Evolutionary conservation across 306 rosid genomes (phyloP), one percentile per base, ranked within the genome.

Genomic region (Pterocarpus macrocarpus): DNA sequence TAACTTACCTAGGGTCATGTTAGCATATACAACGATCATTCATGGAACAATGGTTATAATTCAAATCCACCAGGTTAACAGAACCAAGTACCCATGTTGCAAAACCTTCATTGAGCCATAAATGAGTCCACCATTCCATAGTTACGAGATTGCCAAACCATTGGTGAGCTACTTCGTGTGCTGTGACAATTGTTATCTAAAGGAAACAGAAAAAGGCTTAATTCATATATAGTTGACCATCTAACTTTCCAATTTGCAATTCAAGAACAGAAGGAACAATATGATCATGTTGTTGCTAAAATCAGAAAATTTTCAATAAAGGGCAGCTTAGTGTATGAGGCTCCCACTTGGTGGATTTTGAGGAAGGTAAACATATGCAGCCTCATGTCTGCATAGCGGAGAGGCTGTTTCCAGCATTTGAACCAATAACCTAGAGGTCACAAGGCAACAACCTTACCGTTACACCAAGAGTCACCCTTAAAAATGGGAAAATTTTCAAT

Each of bases 81-180:
- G 58, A 55, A 58, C 17, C n/a, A 8, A 57, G 75, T 86, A 89
- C 93, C 91, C 93, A 91, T 36, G 91, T 89, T 2, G 91, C 93
- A 81, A 91, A 91, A 41, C 91, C 95, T 81, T 91, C 91, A 56
- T 89, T 89, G n/a, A 89, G 92, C 92, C 93, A 91, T 80, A 91
- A 83, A 86, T 89, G 86, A 69, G 82, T 84, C 93, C 93, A 91
- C 96, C 93, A 89, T 68, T 88, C 96, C 93, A 89, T 89, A 10
- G 97, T 89, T 52, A 91, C 92, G 68, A 91, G 83, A 81, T 91
- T 91, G 49, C 97, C 96, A 82, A 91, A 89, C 94, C 97, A 91
- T n/a, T 91, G 90, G 68, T 89, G 93, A 49, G 92, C 90, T 36
- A 88, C 88, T 88, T 89, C 96, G 50, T 89, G 93, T 30, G 96